Evolutionary conservation across 768 basidiomycete species (phyloP).

Genomic region (Pulveroboletus sp.): DNA sequence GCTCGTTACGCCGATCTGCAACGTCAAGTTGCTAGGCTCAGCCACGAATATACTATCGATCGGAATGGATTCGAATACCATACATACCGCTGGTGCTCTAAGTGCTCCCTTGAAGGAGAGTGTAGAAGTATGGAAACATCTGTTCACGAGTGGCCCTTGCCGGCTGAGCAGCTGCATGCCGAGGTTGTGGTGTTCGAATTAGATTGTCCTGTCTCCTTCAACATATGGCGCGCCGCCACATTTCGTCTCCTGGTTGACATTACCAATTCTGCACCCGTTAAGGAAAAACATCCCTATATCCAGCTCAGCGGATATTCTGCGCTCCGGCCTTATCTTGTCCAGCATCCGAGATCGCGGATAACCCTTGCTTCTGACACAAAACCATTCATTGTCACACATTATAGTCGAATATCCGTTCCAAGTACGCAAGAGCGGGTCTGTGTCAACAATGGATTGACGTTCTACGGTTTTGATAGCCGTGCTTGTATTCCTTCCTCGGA

Average conservation of each 20-base stretch:
- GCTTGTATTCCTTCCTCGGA: slow-evolving; percentile 10
- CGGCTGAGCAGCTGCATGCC: slow-evolving; percentile 17
- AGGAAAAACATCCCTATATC: slow-evolving; percentile 7
- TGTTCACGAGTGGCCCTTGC: slow-evolving; percentile 47
- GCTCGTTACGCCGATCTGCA: slow-evolving; percentile 16
- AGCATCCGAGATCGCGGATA: slow-evolving; percentile 17
- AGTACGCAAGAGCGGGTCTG: slow-evolving; percentile 13
- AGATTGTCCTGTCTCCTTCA: slow-evolving; percentile 35
- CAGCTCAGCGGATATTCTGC: slow-evolving; percentile 12
- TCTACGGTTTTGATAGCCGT: slow-evolving; percentile 27
- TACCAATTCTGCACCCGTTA: slow-evolving; percentile 14
- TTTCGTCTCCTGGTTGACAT: slow-evolving; percentile 36
- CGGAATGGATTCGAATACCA: neutral
- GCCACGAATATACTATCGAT: slow-evolving; percentile 4
- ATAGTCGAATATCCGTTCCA: slow-evolving; percentile 13
- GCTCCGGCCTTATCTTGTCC: slow-evolving; percentile 10
- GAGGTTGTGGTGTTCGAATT: slow-evolving; percentile 41
- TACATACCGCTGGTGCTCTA: slow-evolving; percentile 16
- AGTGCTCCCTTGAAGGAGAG: slow-evolving; percentile 25
- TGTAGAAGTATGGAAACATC: slow-evolving; percentile 26
- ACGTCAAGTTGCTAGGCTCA: neutral
- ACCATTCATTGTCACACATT: slow-evolving; percentile 16
- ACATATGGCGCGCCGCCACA: slow-evolving; percentile 42
- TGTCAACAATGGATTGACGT: slow-evolving; percentile 33
- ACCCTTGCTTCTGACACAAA: slow-evolving; percentile 24